Evolutionary conservation across 768 basidiomycete genomes (phyloP), one percentile per base, ranked within the genome.

Genomic region (Lentinula boryana): DNA sequence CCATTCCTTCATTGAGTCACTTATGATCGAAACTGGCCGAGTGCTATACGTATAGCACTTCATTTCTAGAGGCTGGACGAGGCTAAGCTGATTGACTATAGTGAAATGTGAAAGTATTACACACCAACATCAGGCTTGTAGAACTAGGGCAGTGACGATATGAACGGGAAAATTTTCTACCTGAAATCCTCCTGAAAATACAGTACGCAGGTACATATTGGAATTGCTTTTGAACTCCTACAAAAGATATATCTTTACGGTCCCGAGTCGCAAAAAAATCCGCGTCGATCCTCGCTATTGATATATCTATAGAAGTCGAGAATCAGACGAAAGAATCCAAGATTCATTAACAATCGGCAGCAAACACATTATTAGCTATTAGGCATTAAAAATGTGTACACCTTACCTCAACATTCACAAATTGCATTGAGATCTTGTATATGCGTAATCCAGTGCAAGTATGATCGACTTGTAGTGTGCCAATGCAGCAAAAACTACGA

Each of bases 401-500:
- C 46, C 46, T 21, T 48, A 48, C 46, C 46, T 21, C 21, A n/a
- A 40, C 40, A 35, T 46, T 15, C n/a, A 44, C 27, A 31, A 48
- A n/a, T 33, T 23, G n/a, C 57, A 58, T 10, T 49, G 46, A 6
- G 41, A 49, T 58, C 41, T 49, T 21, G 54, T 62, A 72, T 90
- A 85, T 72, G 85, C 82, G 72, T 86, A 81, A 62, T 82, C 69
- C 67, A 90, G 80, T 46, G 80, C 80, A 23, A 78, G 79, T 62
- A 85, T 65, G 61, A 90, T 77, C 65, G 77, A 73, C 38, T 73
- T 71, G 73, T 87, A 91, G 65, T 91, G 89, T 9, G 83, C 76
- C 65, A 87, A 71, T 38, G 87, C 89, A 9, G 88, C 91, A 27
- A 86, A 72, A 58, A 93, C 77, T 40, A 95, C 93, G 67, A 82